Evolutionary conservation across 768 basidiomycete species (phyloP), one percentile per base, ranked within the genome.

Genomic region (Tricholoma terreum): DNA sequence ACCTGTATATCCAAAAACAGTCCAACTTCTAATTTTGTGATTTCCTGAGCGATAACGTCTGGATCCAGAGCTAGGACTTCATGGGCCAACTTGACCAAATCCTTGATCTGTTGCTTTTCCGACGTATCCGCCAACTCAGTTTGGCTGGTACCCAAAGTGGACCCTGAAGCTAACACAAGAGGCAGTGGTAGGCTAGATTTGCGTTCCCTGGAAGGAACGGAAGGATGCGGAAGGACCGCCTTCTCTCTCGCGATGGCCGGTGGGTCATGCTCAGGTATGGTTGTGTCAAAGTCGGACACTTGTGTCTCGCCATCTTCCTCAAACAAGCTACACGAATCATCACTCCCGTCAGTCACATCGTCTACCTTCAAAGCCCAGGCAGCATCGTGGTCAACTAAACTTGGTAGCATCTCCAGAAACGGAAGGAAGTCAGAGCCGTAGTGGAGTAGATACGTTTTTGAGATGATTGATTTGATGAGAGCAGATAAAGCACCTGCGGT

Each of bases 371-470:
- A 66, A n/a, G 90, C 85, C 91, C 92, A 93, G 6, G 82, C 70
- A 21, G 78, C 75, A 67, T 93, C 90, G 53, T 79, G 77, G 66
- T 93, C 91, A n/a, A 75, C 72, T 22, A 89, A 75, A 33, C 69
- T 76, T 4, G 86, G 78, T 9, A 91, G 75, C 50, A 80, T 75
- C 61, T 92, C 89, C 34, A 90, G 75, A 67, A 94, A 93, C 1
- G 90, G 89, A 9, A 91, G 78, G 63, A 94, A 84, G 64, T 91
- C 88, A 12, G 89, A 85, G 35, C 88, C 92, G 61, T 94, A 94
- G 68, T 93, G 91, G 12, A 92, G 77, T 19, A 92, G 83, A 66
- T 92, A 86, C 0, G 87, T 87, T 69, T 92, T 90, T 50, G 84
- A 82, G 8, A 88, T 77, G 61, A 92, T 87, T 0, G 88, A 90